Base-by-base conservation (phyloP, 225 moss, liverwort and hornwort genomes). In the Polytrichum formosum region DNA sequence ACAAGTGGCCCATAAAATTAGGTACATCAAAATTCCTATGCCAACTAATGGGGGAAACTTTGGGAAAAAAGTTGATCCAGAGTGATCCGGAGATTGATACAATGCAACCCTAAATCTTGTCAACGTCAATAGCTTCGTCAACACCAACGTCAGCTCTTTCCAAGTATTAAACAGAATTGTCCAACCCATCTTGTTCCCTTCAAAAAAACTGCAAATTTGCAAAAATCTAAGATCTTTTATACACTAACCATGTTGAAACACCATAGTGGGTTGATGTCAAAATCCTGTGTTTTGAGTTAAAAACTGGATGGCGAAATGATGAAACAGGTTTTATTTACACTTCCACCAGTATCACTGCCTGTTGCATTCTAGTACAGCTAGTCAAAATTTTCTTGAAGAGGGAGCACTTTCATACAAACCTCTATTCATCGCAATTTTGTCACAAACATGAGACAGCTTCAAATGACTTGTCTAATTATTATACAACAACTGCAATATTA, bases 331-430 rank as follows among this genome's bases (percentile, higher is more conserved):
- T 93, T 89, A 61, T 90, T 84, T 21, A 96, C 90, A 69, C 93
- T 96, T 68, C 96, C 96, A 46, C 91, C 88, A 65, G 91, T 96
- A 68, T 96, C 91, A 27, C 93, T 91, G 63, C 93, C 93, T 91
- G 77, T 55, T 58, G 55, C 29, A 67, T 67, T 20, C 53, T 21
- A 23, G 26, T 13, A 17, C 22, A 54, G 20, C 4, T 6, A 31
- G 20, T 7, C 19, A 46, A 25, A 22, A 2, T 66, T 37, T 6
- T 65, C n/a, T 35, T 35, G 22, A 61, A 21, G 23, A 25, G 10
- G 61, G 10, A 61, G 61, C n/a, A 18, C 56, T n/a, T 56, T 5
- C 56, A 56, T 18, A 19, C 17, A 55, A 55, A 55, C 19, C 56
- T 56, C 56, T 56, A 56, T 5, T 56, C 19, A 56, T 18, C 18